Percentiles rank a stretch among this genome's conserved stretches.
phyloP scores from a whole-genome alignment of 2,329 filamentous ascomycete species.

The Scleromitrula shiraiana region DNA sequence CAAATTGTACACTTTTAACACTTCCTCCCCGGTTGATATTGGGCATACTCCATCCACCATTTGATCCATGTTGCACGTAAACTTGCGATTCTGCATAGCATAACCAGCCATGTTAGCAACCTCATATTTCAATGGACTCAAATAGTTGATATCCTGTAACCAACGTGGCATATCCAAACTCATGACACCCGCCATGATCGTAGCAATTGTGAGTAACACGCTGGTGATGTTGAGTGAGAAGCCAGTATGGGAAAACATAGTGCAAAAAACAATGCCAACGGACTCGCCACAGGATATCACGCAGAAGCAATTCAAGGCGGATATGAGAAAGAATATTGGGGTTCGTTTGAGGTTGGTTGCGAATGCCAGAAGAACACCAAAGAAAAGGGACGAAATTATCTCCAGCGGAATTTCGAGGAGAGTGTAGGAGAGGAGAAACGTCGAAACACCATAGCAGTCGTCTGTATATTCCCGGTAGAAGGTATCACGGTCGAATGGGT shows the following conservation, averaged over 20 bases:
- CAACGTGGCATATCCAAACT: not conserved
- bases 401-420: conserved; percentile 63
- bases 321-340: conserved; percentile 54
- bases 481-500: conserved; percentile 60
- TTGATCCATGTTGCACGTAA: conserved; percentile 54
- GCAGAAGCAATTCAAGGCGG: conserved; percentile 58
- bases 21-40: conserved; percentile 56
- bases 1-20: conserved; percentile 57
- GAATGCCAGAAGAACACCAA: conserved; percentile 52
- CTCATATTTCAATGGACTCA: not conserved
- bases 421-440: conserved; percentile 63
- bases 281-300: conserved; percentile 66
- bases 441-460: conserved; percentile 57
- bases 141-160: not conserved
- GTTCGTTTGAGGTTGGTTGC: conserved; percentile 56
- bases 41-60: conserved; percentile 50
- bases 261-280: conserved; percentile 69
- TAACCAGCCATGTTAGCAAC: not conserved
- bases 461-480: conserved; percentile 70
- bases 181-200: not conserved
- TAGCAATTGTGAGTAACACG: not conserved
- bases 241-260: conserved; percentile 60
- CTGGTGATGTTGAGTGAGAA: conserved; percentile 67
- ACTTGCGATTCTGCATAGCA: not conserved
- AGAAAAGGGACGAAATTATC: conserved; percentile 53